Evolutionary conservation across 2,329 filamentous ascomycete genomes (phyloP), one percentile per base, ranked within the genome.

Genomic region (Diplodia seriata): DNA sequence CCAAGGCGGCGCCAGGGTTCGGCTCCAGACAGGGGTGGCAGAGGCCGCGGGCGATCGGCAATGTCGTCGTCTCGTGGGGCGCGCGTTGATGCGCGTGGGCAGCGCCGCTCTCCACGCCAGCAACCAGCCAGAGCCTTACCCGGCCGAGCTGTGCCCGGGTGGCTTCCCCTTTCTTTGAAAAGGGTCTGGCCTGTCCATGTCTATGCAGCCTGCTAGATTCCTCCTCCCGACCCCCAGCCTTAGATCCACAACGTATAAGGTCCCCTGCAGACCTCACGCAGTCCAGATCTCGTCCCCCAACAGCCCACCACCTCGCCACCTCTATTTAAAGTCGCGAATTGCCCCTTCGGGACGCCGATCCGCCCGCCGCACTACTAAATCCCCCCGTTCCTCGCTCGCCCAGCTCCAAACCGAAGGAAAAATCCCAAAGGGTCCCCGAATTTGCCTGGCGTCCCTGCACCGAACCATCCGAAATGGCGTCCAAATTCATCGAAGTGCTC

Each of bases 401-500:
- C 43, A 4, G n/a, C 54, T 40, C 20, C 40, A 55, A 29, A 14
- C 23, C 8, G 14, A 14, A 43, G 8, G 18, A 11, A 43, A 26
- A 59, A 20, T 26, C 26, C 40, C 40, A 18, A 18, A 23, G 26
- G 26, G 26, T 26, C 68, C 68, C 15, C 11, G 23, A 51, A 50
- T 69, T 26, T 26, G 26, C 26, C 26, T 26, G 26, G 26, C 26
- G 26, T 26, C 26, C 26, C 26, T 26, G 26, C 26, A 26, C 26
- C 26, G 26, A 26, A 26, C 26, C 26, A 26, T 26, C 26, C 68
- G 71, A 69, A 67, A 72, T 67, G 68, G 78, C 78, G 73, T 71
- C 74, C 20, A 78, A 78, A 61, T 80, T 80, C 61, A 76, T 76
- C 62, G 78, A 80, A 65, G 76, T 78, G 70, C 75, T 80, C 66